These are phyloP conservation scores for Fusarium dlaminii DNA, from an alignment of 2,329 filamentous ascomycete genomes.

Conservation along the genomic window DNA sequence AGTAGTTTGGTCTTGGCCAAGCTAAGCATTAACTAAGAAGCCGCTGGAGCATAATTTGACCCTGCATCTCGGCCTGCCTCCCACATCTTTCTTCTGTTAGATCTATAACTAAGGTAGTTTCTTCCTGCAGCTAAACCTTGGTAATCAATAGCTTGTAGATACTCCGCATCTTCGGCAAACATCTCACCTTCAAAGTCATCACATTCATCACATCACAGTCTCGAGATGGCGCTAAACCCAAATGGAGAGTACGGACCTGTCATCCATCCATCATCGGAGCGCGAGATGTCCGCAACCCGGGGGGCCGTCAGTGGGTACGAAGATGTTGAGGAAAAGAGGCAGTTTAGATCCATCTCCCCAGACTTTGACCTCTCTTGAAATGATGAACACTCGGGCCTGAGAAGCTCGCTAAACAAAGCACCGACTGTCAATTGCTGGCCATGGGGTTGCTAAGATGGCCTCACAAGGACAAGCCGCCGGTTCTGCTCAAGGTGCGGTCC, in stretches of 20 bases:
- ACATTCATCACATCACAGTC: constrained; percentile 1
- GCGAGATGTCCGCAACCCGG: constrained; percentile 22
- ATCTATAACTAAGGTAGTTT: not conserved
- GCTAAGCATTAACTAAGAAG: not conserved
- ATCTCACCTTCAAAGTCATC: constrained; percentile 8
- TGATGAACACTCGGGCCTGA: not conserved
- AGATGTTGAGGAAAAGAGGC: constrained; percentile 1
- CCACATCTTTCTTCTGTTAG: not conserved
- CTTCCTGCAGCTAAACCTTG: not conserved
- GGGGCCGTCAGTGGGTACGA: constrained; percentile 20
- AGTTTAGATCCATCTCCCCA: constrained; percentile 1
- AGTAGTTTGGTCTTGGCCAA: not conserved
- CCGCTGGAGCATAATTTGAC: not conserved
- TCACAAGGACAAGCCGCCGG: constrained; percentile 38
- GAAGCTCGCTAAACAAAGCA: not conserved
- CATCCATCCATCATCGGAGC: constrained; percentile 14
- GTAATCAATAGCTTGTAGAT: not conserved
- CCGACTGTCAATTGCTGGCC: not conserved
- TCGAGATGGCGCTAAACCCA: constrained; percentile 19
- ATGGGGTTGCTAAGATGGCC: constrained; percentile 33
- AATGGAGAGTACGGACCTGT: constrained; percentile 14
- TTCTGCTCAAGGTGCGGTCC: constrained; percentile 44
- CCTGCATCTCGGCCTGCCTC: not conserved
- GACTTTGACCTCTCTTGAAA: not conserved
- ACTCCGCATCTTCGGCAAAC: constrained; percentile 29